phyloP scores from a whole-genome alignment of 768 basidiomycete species.

The Crassisporium funariophilum region DNA sequence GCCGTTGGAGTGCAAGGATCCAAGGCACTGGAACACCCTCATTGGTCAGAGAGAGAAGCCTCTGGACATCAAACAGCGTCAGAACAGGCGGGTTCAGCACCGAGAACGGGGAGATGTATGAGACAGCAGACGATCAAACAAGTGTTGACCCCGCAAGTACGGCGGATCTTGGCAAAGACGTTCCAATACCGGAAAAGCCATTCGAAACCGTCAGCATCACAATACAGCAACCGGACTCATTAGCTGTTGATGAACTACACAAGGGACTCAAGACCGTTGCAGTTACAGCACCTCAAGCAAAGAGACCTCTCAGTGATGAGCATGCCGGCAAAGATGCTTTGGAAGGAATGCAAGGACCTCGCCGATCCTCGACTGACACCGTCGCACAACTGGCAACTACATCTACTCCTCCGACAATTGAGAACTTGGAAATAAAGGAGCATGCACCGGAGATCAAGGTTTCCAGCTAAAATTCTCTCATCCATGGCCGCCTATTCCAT shows the following conservation, averaged over 20 bases:
- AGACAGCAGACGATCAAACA: slow-evolving; percentile 27
- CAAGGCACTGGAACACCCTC: slow-evolving; percentile 51
- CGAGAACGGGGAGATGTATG: slow-evolving; percentile 41
- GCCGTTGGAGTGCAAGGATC: slow-evolving; percentile 82
- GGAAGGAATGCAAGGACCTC: not conserved
- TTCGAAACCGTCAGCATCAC: slow-evolving; percentile 11
- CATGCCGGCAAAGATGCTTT: not conserved
- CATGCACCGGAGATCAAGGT: no score
- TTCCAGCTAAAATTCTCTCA: no score
- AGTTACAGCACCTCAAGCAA: no score
- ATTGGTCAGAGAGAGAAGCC: slow-evolving; percentile 52
- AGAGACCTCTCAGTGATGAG: not conserved
- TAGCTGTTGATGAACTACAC: no score
- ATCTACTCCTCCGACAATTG: not conserved
- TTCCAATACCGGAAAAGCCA: not conserved
- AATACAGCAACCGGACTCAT: slow-evolving; percentile 5
- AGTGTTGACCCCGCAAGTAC: slow-evolving; percentile 20
- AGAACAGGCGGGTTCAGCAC: slow-evolving; percentile 58
- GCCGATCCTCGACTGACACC: slow-evolving; percentile 27
- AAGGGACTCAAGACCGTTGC: no score
- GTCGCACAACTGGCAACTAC: slow-evolving; percentile 18
- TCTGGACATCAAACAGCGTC: slow-evolving; percentile 63
- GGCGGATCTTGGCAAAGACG: slow-evolving; percentile 14
- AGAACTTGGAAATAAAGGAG: no score
- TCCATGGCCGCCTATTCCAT: no score